phyloP scores from a whole-genome alignment of 2,329 filamentous ascomycete species.

The Aureobasidium leucospermi region DNA sequence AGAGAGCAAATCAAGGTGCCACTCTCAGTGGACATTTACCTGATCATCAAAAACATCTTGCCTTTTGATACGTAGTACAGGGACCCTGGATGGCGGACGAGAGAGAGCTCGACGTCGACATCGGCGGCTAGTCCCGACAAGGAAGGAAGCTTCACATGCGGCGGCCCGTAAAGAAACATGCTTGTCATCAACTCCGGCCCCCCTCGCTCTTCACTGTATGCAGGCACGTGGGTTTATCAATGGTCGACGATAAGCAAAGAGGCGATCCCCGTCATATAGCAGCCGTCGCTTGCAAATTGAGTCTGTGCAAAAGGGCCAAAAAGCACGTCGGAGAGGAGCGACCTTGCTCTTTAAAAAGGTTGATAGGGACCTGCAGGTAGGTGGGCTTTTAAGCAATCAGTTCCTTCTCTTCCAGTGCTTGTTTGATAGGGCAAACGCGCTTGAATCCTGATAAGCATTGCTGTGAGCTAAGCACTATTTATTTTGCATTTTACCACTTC shows the following conservation, averaged over 20 bases:
- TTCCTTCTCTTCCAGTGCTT: background rate
- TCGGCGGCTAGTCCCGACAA: too few species aligned
- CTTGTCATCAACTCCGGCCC: background rate
- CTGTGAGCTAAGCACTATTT: too few species aligned
- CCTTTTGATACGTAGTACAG: too few species aligned
- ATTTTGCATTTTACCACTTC: background rate
- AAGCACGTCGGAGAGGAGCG: background rate
- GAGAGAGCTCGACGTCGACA: too few species aligned
- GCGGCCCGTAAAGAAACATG: background rate
- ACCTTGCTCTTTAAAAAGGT: background rate
- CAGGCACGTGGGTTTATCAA: slow-evolving; percentile 8
- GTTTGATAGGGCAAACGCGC: background rate
- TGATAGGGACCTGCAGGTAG: background rate
- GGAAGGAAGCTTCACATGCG: too few species aligned
- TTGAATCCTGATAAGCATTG: background rate
- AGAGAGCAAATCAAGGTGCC: too few species aligned
- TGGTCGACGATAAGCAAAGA: slow-evolving; percentile 9
- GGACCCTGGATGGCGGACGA: too few species aligned
- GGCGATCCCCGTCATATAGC: background rate
- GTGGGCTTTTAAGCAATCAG: background rate
- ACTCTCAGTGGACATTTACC: too few species aligned
- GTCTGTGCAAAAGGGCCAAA: slow-evolving; percentile 9
- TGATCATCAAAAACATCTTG: too few species aligned
- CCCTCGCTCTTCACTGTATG: background rate
- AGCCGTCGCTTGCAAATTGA: background rate